Percentiles rank a stretch among this genome's conserved stretches.
Conservation (phyloP, 306 rosid genomes). For the Fagus crenata region DNA sequence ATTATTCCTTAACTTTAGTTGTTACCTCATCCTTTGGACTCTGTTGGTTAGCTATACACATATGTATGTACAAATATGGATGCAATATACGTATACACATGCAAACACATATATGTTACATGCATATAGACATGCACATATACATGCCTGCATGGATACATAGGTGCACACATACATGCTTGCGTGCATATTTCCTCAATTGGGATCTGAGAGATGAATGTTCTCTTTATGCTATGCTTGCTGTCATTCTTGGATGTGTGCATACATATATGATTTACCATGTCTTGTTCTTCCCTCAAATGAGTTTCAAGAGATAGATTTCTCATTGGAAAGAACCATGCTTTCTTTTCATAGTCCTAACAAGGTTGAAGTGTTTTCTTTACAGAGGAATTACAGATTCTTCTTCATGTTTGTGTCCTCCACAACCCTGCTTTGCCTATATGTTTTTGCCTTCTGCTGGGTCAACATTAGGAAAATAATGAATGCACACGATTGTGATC, state of each 20-base stretch:
- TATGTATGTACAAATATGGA: background rate
- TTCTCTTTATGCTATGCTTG: background rate
- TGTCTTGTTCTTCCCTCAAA: background rate
- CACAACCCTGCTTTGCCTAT: slow-evolving; percentile 43
- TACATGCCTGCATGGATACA: background rate
- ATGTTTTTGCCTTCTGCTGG: slow-evolving; percentile 52
- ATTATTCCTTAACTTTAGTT: background rate
- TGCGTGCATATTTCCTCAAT: background rate
- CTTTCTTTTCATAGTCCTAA: slow-evolving; percentile 17
- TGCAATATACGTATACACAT: background rate
- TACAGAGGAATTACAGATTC: slow-evolving; percentile 53
- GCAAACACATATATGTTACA: background rate
- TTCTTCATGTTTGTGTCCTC: slow-evolving; percentile 52
- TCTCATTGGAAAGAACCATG: background rate
- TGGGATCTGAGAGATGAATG: background rate
- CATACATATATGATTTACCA: background rate
- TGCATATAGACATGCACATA: background rate
- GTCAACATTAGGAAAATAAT: slow-evolving; percentile 37
- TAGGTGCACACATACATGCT: background rate
- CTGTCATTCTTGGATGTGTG: background rate
- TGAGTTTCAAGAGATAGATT: background rate
- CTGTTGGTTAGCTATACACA: background rate
- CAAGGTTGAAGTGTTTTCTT: slow-evolving; percentile 20
- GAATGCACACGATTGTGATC: slow-evolving; percentile 24
- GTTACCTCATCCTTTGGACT: background rate